A percentile compares a stretch with the other conserved stretches of the same genome.
These are phyloP conservation scores for Myxozyma lipomycoides DNA, from an alignment of 805 yeast species.

Conservation along the genomic window DNA sequence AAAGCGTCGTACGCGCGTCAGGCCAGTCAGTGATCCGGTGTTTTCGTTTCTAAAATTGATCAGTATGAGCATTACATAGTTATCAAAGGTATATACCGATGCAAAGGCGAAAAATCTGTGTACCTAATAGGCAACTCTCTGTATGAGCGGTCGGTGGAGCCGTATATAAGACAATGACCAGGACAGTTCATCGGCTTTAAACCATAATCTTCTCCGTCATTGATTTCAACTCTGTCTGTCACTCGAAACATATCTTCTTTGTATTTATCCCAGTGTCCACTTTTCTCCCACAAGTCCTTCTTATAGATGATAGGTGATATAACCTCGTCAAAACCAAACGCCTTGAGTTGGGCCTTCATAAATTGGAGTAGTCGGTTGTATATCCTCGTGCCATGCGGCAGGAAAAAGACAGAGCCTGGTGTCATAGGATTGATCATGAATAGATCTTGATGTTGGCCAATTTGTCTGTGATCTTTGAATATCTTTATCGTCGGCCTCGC, in stretches of 20 bases:
- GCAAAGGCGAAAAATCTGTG: constrained; percentile 96
- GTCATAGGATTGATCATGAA: constrained; percentile 76
- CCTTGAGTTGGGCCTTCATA: constrained; percentile 78
- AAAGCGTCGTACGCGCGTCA: constrained; percentile 97
- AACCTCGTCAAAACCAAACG: constrained; percentile 85
- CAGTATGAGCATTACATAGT: background rate
- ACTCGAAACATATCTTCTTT: constrained; percentile 92
- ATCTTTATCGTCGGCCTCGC: background rate
- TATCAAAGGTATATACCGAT: constrained; percentile 46
- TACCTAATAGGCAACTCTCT: constrained; percentile 98
- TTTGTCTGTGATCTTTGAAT: constrained; percentile 30
- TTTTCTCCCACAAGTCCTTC: constrained; percentile 76
- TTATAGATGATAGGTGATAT: constrained; percentile 87
- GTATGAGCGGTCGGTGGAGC: constrained; percentile 89
- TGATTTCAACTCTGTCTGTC: constrained; percentile 30
- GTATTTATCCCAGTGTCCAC: constrained; percentile 96
- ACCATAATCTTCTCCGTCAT: constrained; percentile 52
- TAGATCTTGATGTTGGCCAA: constrained; percentile 66
- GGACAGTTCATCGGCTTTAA: constrained; percentile 96
- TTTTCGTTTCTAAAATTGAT: constrained; percentile 61
- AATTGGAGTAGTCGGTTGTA: constrained; percentile 74
- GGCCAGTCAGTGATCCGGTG: constrained; percentile 89
- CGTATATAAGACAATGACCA: constrained; percentile 91
- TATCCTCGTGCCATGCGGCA: constrained; percentile 87
- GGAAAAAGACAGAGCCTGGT: constrained; percentile 88